Percentiles rank a stretch among this genome's conserved stretches.
Conservation (phyloP, 768 basidiomycete genomes). For the Pleurotus citrinopileatus region DNA sequence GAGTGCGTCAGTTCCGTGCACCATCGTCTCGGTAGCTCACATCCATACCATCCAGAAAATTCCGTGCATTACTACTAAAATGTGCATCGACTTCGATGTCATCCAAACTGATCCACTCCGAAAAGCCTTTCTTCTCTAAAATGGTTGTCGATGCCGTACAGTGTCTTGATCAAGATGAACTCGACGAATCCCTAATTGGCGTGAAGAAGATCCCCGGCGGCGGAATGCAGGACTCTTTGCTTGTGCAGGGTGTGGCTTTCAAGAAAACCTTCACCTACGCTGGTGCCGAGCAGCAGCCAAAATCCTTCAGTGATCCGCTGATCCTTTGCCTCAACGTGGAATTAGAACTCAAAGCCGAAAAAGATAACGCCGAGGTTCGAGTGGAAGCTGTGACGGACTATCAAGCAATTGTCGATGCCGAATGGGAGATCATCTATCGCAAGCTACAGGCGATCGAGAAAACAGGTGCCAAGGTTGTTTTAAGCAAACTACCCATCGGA, state of each 20-base stretch:
- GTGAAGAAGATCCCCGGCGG: constrained; percentile 98
- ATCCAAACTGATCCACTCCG: constrained; percentile 96
- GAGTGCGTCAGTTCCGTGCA: constrained; percentile 53
- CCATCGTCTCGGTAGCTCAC: constrained; percentile 12
- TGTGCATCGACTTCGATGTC: constrained; percentile 99
- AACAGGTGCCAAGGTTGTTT: constrained; percentile 95
- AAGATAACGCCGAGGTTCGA: constrained; percentile 98
- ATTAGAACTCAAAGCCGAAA: constrained; percentile 97
- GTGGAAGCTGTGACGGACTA: constrained; percentile 97
- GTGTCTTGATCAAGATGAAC: constrained; percentile 87
- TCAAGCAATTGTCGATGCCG: constrained; percentile 98
- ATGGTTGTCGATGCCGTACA: constrained; percentile 99
- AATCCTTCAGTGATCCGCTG: constrained; percentile 84
- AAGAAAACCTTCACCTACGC: constrained; percentile 99
- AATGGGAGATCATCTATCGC: constrained; percentile 99
- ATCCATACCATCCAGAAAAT: constrained; percentile 51
- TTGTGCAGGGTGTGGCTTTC: constrained; percentile 92
- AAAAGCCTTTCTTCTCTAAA: constrained; percentile 97
- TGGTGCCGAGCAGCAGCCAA: constrained; percentile 98
- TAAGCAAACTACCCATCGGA: constrained; percentile 97
- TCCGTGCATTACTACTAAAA: constrained; percentile 92
- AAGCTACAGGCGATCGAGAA: constrained; percentile 95
- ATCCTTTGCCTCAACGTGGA: constrained; percentile 96
- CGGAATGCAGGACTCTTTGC: constrained; percentile 92
- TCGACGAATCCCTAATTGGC: constrained; percentile 95